Percentiles rank a stretch among this genome's conserved stretches.
phyloP scores from a whole-genome alignment of 2,329 filamentous ascomycete species.

The Fusarium armeniacum region DNA sequence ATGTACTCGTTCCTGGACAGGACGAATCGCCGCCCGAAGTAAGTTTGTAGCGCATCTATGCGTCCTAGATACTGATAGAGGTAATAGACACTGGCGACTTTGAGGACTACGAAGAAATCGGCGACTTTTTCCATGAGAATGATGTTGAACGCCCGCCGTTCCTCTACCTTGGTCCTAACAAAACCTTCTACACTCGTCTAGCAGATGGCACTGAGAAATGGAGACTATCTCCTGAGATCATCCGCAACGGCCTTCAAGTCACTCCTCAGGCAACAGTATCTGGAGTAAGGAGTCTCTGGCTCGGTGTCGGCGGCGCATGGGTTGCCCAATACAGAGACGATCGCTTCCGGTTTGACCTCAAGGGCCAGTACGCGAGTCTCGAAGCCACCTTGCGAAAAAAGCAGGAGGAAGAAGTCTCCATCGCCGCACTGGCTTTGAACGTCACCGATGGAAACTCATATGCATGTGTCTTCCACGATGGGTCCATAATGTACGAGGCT shows the following conservation, averaged over 20 bases:
- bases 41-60: neutral
- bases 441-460: slow-evolving; percentile 25
- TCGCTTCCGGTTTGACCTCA: slow-evolving; percentile 35
- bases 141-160: slow-evolving; percentile 44
- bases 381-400: slow-evolving; percentile 5
- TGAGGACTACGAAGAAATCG: slow-evolving; percentile 36
- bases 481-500: slow-evolving; percentile 11
- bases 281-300: slow-evolving; percentile 38
- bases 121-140: slow-evolving; percentile 33
- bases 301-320: slow-evolving; percentile 39
- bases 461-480: slow-evolving; percentile 38
- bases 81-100: slow-evolving; percentile 36
- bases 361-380: slow-evolving; percentile 30
- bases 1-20: slow-evolving; percentile 34
- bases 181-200: slow-evolving; percentile 41
- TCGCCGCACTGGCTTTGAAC: slow-evolving; percentile 41
- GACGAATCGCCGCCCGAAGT: slow-evolving; percentile 38
- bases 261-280: slow-evolving; percentile 17
- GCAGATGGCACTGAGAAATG: slow-evolving; percentile 36
- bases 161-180: slow-evolving; percentile 37
- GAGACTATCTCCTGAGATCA: slow-evolving; percentile 21
- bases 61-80: neutral
- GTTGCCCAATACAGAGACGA: slow-evolving; percentile 45
- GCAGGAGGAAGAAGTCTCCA: slow-evolving; percentile 11
- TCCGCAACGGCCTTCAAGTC: slow-evolving; percentile 22